phyloP scores from a whole-genome alignment of 441 rosid genomes.

The Eruca vesicaria region DNA sequence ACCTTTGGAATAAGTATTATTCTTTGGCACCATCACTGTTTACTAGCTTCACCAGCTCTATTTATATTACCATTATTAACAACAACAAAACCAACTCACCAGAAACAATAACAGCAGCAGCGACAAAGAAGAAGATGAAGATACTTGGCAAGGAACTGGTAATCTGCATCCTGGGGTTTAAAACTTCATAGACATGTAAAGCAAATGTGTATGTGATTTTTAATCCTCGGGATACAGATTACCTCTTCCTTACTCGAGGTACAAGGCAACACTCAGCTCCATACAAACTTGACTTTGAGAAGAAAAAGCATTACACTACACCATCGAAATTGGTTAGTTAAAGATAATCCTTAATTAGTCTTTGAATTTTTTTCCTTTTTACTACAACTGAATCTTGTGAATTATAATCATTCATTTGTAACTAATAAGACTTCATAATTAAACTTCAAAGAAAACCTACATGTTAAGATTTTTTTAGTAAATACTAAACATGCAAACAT shows the following conservation, averaged over 20 bases:
- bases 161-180: constrained; percentile 99
- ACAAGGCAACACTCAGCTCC: background rate
- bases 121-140: background rate
- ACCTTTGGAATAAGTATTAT: constrained; percentile 34
- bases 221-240: constrained; percentile 82
- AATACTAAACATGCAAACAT: background rate
- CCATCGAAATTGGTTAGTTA: constrained; percentile 12
- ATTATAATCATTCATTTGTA: background rate
- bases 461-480: background rate
- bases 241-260: constrained; percentile 59
- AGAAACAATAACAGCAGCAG: background rate
- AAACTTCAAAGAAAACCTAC: background rate
- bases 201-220: constrained; percentile 2
- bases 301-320: background rate
- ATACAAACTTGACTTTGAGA: constrained; percentile 1
- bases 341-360: background rate
- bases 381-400: background rate
- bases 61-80: constrained; percentile 14
- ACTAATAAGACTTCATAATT: background rate
- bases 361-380: background rate
- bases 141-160: constrained; percentile 57
- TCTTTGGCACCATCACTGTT: constrained; percentile 28
- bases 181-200: constrained; percentile 26
- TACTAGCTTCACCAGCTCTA: constrained; percentile 5
- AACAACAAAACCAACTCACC: constrained; percentile 7